Evolutionary conservation across 305 asterid species (phyloP).

Genomic region (Fraxinus ornus): DNA sequence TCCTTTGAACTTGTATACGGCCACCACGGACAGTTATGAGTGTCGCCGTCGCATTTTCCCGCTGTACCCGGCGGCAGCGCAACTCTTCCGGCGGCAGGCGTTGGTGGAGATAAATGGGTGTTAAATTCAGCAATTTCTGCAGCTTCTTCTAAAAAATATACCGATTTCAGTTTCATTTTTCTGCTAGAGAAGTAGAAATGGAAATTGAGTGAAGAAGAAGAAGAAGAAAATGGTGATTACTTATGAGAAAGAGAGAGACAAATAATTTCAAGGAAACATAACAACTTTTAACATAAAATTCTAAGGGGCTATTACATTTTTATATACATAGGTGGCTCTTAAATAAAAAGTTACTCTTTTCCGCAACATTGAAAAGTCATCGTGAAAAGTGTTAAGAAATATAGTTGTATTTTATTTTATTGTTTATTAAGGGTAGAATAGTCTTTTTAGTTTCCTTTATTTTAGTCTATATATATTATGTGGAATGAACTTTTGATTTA

Average conservation of each 20-base stretch:
- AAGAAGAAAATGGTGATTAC: background rate
- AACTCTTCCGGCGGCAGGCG: constrained; percentile 19
- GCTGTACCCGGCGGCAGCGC: constrained; percentile 23
- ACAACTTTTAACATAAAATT: background rate
- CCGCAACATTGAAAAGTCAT: background rate
- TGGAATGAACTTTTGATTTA: too few relatives aligned
- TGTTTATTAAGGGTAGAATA: too few relatives aligned
- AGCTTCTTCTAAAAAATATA: background rate
- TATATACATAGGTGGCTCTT: background rate
- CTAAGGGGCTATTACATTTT: constrained; percentile 31
- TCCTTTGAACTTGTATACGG: constrained; percentile 62
- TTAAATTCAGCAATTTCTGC: background rate
- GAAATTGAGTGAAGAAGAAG: background rate
- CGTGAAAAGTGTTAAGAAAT: background rate
- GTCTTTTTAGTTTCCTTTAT: too few relatives aligned
- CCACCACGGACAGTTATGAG: constrained; percentile 68
- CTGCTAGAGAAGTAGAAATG: background rate
- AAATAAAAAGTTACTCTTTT: background rate
- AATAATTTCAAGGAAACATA: constrained; percentile 16
- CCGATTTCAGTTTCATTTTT: background rate
- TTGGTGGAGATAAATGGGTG: constrained; percentile 24
- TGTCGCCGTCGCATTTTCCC: constrained; percentile 28
- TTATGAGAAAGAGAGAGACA: background rate
- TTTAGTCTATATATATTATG: too few relatives aligned
- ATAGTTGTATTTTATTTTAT: too few relatives aligned